Base-by-base conservation (phyloP, 352 stramenopile genomes). In the Globisporangium sylvaticum region DNA sequence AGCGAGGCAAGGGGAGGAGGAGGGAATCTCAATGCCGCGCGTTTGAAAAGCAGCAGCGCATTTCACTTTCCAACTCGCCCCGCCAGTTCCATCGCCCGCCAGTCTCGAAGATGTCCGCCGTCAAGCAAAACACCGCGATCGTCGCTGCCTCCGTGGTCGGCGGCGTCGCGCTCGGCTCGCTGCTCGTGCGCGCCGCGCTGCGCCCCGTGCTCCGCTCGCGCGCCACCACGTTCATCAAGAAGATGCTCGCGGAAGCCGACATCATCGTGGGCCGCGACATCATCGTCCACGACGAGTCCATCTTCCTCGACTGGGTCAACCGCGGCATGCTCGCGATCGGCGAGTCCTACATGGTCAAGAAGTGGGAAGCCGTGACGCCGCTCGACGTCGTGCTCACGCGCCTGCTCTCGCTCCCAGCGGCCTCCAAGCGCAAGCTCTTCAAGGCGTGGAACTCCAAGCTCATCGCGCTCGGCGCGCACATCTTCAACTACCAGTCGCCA, bases 401-500 rank as follows among this genome's bases (percentile, higher is more conserved):
- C 37, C 70, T 95, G 66, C 72, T 93, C 32, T 78, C 72, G 69
- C 76, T 93, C 54, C 79, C 87, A 14, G 77, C 80, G 3, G 84
- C 88, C 60, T 83, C 88, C 70, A 89, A 89, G 64, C 84, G 87
- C 78, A 86, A 90, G 80, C 84, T 93, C 39, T 88, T 95, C 75
- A 95, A 91, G 82, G 82, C 80, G 48, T 95, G 87, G 87, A 92
- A 95, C 79, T 82, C 87, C 64, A 92, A 92, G 83, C 65, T 92
- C 70, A 75, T 93, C 22, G 83, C 71, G 12, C 73, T 95, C 32
- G 84, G 80, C 54, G 87, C 83, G 58, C 87, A 87, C 67, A 66
- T 93, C 53, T 95, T 95, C 73, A 95, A 95, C 77, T 95, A 93
- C 74, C 87, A 95, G 74, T 95, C 87, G 67, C 83, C 84, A 5